Base-by-base conservation (phyloP, 768 basidiomycete species). In the Mycena amicta region DNA sequence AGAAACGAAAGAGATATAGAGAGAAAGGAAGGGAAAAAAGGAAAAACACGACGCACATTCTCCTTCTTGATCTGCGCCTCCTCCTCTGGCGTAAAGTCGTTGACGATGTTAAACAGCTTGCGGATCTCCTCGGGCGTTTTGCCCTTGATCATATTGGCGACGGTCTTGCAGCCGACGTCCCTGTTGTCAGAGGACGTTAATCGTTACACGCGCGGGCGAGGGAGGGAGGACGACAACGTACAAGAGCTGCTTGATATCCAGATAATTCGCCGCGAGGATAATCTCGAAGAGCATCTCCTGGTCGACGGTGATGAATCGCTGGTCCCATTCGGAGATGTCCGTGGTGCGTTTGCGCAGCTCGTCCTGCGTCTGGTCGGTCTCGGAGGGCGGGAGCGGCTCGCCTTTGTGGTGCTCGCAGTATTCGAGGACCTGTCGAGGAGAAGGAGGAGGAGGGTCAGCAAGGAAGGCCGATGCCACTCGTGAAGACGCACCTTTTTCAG, bases 221-320 rank as follows among this genome's bases (percentile, higher is more conserved):
- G 50, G 12, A 43, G 28, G 64, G 27, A 54, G n/a, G 29, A 23
- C 43, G 41, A 8, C 22, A 27, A 22, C 92, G 65, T 68, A 97
- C 96, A 98, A 86, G 50, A 98, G 84, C 22, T 95, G 90, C 79
- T 98, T 98, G 83, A 99, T 98, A 71, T 99, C 97, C 66, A 99
- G 90, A 78, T 99, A 99, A 81, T 99, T 99, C 63, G 97, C 97
- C 6, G 97, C 97, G 55, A 98, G 89, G 74, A 98, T 99, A 72
- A 98, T 99, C 79, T 99, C 97, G 66, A 98, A 98, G 5, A 99
- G 84, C 97, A 98, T 99, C 77, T 98, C 97, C 77, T 98, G 97
- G 80, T 98, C 97, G 58, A 98, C 96, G 43, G 89, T 89, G 74
- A 96, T 95, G 73, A 95, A 98, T 78, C 96, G 96, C 72, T 95